These are phyloP conservation scores for Cryptococcus hybrid DNA, from an alignment of 1,284 basidiomycete species.

Conservation along the genomic window DNA sequence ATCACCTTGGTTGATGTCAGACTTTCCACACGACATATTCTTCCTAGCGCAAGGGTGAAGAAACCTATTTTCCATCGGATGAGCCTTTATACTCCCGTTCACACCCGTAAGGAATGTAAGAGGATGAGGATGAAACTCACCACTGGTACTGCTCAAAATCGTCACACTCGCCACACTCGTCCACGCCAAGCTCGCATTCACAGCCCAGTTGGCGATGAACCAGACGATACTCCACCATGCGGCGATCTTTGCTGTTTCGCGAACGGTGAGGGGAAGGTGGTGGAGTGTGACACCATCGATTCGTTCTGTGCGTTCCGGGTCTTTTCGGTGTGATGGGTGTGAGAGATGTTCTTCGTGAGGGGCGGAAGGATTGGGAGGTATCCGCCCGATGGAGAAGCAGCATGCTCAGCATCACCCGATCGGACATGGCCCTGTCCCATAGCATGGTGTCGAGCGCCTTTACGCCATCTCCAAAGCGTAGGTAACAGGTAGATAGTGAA, in stretches of 20 bases:
- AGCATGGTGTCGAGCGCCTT: not conserved
- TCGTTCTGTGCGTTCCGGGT: not conserved
- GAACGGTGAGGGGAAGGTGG: slow-evolving; percentile 55
- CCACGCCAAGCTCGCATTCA: slow-evolving; percentile 76
- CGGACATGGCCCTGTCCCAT: too few species aligned
- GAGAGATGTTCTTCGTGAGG: not conserved
- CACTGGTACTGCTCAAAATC: slow-evolving; percentile 78
- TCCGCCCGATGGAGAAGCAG: slow-evolving; percentile 5
- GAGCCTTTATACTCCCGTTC: not conserved
- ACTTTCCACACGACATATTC: slow-evolving; percentile 77
- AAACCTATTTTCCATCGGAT: slow-evolving; percentile 62
- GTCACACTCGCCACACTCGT: slow-evolving; percentile 91
- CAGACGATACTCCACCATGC: slow-evolving; percentile 76
- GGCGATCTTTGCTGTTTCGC: slow-evolving; percentile 74
- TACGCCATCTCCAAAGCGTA: slow-evolving; percentile 36
- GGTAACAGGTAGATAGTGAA: slow-evolving; percentile 90
- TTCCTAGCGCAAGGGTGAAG: slow-evolving; percentile 85
- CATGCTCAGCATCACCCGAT: not conserved
- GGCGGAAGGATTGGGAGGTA: slow-evolving; percentile 5
- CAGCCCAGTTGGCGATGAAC: slow-evolving; percentile 88
- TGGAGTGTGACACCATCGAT: not conserved
- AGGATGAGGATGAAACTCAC: not conserved
- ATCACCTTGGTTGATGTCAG: slow-evolving; percentile 71
- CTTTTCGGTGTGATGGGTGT: slow-evolving; percentile 1
- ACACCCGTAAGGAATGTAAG: not conserved